These are phyloP conservation scores for Cladosporium sp. DNA, from an alignment of 2,329 filamentous ascomycete genomes.

Conservation along the genomic window DNA sequence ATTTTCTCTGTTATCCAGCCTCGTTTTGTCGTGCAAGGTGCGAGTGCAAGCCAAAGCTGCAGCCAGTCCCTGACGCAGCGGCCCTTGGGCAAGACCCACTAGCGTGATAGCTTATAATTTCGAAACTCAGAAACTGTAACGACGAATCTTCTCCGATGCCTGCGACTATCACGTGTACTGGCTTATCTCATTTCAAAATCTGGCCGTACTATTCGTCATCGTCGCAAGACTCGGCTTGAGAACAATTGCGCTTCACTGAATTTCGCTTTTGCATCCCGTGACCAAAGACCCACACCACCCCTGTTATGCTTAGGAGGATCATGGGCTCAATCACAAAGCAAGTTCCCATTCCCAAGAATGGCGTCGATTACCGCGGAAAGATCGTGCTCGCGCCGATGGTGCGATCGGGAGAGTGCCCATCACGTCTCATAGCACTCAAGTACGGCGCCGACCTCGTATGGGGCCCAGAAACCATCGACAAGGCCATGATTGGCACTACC, in stretches of 20 bases:
- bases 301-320: constrained; percentile 23
- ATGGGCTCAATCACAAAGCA: constrained; percentile 48
- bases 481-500: constrained; percentile 83
- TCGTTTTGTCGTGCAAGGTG: neutral
- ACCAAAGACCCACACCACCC: neutral
- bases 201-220: neutral
- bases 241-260: neutral
- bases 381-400: constrained; percentile 92
- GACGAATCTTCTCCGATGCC: neutral
- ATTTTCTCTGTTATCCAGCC: neutral
- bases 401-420: constrained; percentile 89
- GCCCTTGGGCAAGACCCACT: neutral
- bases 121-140: neutral
- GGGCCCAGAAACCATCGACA: constrained; percentile 95
- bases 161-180: neutral
- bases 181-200: neutral
- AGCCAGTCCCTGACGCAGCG: neutral
- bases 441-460: constrained; percentile 97
- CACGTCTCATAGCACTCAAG: constrained; percentile 81
- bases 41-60: neutral
- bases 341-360: constrained; percentile 81
- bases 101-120: neutral
- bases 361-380: constrained; percentile 92
- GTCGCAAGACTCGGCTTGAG: neutral
- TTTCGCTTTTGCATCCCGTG: neutral